phyloP scores from a whole-genome alignment of 345 rosid genomes.

The Kandelia obovata region DNA sequence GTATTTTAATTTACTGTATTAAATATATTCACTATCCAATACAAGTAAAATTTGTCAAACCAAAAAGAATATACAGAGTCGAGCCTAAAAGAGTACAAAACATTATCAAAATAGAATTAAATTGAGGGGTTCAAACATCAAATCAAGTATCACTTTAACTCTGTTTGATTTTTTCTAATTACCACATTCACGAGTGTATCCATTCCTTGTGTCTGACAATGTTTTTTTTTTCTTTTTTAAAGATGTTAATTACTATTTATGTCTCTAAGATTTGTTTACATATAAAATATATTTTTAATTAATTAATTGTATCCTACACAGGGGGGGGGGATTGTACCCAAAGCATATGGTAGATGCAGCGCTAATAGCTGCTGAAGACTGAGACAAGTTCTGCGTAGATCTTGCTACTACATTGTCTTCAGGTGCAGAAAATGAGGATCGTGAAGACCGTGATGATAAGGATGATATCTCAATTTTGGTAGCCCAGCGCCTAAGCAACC shows the following conservation, averaged over 20 bases:
- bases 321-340: constrained; percentile 27
- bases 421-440: constrained; percentile 1
- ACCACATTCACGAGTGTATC: no score
- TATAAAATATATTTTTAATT: background rate
- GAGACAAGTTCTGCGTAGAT: constrained; percentile 15
- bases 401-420: constrained; percentile 14
- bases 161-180: no score
- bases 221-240: no score
- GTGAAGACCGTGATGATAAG: background rate
- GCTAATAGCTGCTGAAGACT: background rate
- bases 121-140: no score
- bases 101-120: no score
- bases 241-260: background rate
- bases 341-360: constrained; percentile 10
- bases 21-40: no score
- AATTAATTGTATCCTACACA: background rate
- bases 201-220: no score
- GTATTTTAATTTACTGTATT: no score
- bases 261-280: background rate
- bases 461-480: constrained; percentile 23
- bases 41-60: no score
- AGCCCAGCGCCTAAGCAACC: constrained; percentile 15
- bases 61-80: no score
- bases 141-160: no score
- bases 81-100: no score